Evolutionary conservation across 768 basidiomycete genomes (phyloP).

Genomic region (Leccinum ochraceum): DNA sequence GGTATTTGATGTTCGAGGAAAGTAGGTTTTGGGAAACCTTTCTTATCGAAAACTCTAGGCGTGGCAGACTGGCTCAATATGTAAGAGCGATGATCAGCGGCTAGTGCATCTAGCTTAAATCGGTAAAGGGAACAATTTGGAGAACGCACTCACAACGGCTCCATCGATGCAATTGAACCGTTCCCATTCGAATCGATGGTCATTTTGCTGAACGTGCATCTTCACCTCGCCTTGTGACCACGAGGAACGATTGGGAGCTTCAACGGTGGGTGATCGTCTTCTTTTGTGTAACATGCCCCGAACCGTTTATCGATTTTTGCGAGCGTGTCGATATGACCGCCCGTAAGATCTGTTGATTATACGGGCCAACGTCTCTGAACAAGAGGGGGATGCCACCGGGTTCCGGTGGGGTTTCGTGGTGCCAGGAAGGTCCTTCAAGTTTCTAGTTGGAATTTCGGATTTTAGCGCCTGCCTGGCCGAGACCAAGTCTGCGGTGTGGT

Average conservation of each 20-base stretch:
- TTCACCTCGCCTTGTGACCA: no score
- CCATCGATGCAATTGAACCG: background rate
- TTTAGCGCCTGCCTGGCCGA: background rate
- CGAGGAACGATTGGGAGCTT: background rate
- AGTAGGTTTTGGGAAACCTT: no score
- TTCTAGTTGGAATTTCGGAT: background rate
- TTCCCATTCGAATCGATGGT: no score
- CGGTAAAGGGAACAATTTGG: no score
- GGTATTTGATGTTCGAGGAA: no score
- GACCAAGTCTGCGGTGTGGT: no score
- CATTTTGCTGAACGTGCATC: no score
- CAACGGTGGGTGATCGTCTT: slow-evolving; percentile 14
- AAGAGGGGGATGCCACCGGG: background rate
- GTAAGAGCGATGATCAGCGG: slow-evolving; percentile 5
- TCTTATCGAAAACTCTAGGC: background rate
- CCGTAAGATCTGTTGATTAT: slow-evolving; percentile 6
- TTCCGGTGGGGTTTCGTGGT: background rate
- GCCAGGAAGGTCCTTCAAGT: background rate
- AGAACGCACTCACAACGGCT: no score
- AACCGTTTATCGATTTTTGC: background rate
- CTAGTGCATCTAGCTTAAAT: no score
- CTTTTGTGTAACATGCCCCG: slow-evolving; percentile 3
- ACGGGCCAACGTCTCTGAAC: background rate
- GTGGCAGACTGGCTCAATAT: slow-evolving; percentile 6
- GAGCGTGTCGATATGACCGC: background rate